Evolutionary conservation across 768 basidiomycete species (phyloP).

Genomic region (Termitomyces eurrhizus): DNA sequence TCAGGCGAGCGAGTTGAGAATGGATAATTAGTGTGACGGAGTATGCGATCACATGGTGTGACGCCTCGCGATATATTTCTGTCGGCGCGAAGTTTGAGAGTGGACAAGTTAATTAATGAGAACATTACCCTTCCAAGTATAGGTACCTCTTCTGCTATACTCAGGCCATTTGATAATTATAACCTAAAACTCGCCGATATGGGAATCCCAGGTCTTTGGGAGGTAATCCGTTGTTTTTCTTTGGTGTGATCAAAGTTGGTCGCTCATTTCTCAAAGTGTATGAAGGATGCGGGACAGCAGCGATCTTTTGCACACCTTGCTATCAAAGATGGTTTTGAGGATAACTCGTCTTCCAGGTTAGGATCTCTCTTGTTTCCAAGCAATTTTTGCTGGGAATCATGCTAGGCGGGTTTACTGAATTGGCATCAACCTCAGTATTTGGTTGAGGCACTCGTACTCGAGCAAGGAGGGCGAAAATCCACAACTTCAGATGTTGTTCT

Average conservation of each 20-base stretch:
- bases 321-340: neutral
- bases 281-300: neutral
- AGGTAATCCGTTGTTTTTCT: neutral
- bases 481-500: neutral
- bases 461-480: neutral
- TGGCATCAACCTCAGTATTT: neutral
- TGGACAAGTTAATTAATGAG: too few species aligned
- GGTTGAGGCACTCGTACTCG: neutral
- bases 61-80: neutral
- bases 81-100: too few species aligned
- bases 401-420: neutral
- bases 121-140: neutral
- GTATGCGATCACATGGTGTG: conserved; percentile 6
- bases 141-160: neutral
- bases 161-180: neutral
- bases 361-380: too few species aligned
- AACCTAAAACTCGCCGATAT: neutral
- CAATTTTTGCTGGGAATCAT: neutral
- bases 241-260: neutral
- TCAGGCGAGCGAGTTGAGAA: neutral
- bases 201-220: neutral
- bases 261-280: neutral
- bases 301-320: neutral
- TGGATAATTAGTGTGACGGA: neutral
- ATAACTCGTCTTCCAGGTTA: neutral